A percentile compares a stretch with the other conserved stretches of the same genome.
Evolutionary conservation across 345 rosid genomes (phyloP).

Genomic region (Brassica carinata): DNA sequence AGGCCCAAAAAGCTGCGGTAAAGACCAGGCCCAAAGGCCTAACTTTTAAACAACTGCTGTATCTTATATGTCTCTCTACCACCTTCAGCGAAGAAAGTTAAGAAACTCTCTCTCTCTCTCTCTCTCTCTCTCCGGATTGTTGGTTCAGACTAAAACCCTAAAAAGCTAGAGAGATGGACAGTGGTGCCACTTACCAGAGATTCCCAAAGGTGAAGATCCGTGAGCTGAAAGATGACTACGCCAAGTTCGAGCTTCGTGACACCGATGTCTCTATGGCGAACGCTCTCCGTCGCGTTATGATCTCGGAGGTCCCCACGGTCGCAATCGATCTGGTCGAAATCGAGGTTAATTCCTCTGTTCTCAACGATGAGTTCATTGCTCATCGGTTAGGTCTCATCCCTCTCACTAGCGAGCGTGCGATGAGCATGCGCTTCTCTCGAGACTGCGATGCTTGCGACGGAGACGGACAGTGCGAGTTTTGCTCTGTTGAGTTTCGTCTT

Average conservation of each 20-base stretch:
- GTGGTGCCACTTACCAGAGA: constrained; percentile 77
- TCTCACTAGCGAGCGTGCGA: constrained; percentile 83
- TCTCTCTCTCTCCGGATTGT: not conserved
- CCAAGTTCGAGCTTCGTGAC: constrained; percentile 91
- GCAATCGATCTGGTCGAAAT: constrained; percentile 97
- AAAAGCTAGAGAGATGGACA: constrained; percentile 51
- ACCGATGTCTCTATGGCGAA: constrained; percentile 91
- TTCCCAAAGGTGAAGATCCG: constrained; percentile 82
- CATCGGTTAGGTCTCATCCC: constrained; percentile 95
- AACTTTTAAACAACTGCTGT: not conserved
- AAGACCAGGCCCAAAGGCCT: not conserved
- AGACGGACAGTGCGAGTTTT: constrained; percentile 94
- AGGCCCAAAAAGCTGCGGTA: not conserved
- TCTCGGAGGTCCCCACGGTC: constrained; percentile 92
- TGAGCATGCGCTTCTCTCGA: constrained; percentile 93
- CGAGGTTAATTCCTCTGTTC: constrained; percentile 85
- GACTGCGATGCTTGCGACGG: constrained; percentile 98
- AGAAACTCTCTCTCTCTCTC: not conserved
- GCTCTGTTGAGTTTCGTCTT: constrained; percentile 91
- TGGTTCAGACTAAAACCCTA: not conserved
- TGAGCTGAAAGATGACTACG: constrained; percentile 75
- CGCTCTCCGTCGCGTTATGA: constrained; percentile 97
- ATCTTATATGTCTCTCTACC: not conserved
- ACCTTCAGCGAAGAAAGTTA: not conserved
- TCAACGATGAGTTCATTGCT: constrained; percentile 94